Conservation (phyloP, 2,329 filamentous ascomycete genomes). For the Ophiostoma piceae region DNA sequence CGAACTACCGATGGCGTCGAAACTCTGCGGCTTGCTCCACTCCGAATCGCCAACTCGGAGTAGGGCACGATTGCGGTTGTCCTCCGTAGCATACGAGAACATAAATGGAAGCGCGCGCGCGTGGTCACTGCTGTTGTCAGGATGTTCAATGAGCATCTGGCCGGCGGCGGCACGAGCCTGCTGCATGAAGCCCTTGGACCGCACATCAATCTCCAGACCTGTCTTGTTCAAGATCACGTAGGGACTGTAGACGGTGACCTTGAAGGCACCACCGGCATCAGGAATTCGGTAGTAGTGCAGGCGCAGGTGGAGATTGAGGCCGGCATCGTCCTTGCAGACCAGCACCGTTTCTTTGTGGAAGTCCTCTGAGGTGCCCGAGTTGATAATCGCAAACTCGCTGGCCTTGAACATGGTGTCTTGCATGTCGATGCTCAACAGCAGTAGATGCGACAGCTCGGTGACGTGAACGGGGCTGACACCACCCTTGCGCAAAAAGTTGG, state of each 20-base stretch:
- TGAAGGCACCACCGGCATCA: constrained; percentile 91
- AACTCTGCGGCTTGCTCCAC: constrained; percentile 97
- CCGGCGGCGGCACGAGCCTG: constrained; percentile 78
- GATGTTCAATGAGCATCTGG: constrained; percentile 50
- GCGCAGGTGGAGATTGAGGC: constrained; percentile 71
- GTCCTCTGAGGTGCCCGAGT: constrained; percentile 79
- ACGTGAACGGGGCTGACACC: constrained; percentile 96
- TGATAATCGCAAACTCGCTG: constrained; percentile 97
- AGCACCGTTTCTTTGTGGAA: constrained; percentile 78
- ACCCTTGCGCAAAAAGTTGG: constrained; percentile 93
- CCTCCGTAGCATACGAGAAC: constrained; percentile 88
- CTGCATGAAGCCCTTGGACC: constrained; percentile 83
- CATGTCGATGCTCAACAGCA: constrained; percentile 91
- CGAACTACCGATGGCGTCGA: constrained; percentile 92
- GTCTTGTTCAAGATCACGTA: constrained; percentile 96
- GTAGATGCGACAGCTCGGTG: constrained; percentile 87
- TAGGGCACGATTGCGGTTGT: constrained; percentile 83
- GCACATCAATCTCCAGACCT: constrained; percentile 78
- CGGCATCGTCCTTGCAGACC: constrained; percentile 77
- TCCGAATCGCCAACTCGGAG: constrained; percentile 83
- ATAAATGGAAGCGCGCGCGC: constrained; percentile 84
- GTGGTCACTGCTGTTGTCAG: constrained; percentile 37
- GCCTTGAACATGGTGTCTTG: constrained; percentile 92
- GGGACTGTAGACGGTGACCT: constrained; percentile 88
- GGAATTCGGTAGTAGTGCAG: constrained; percentile 89